phyloP scores from a whole-genome alignment of 768 basidiomycete species.

The Rhodotorula babjevae region DNA sequence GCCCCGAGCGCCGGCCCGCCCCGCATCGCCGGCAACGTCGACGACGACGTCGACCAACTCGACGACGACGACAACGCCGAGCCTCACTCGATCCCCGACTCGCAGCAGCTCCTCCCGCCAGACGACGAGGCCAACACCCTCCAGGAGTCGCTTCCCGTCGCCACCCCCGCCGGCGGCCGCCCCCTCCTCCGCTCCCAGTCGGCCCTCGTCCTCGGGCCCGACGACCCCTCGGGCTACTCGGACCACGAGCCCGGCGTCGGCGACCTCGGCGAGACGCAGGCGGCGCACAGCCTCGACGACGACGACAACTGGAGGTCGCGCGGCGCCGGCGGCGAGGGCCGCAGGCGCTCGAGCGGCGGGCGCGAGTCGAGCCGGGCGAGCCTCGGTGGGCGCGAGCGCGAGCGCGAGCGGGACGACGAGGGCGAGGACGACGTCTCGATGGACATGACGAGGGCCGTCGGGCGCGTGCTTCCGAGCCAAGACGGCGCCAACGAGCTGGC shows the following conservation, averaged over 20 bases:
- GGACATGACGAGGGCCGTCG: constrained; percentile 5
- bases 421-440: constrained; percentile 5
- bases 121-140: background rate
- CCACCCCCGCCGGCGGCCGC: too few species aligned
- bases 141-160: background rate
- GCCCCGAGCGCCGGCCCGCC: background rate
- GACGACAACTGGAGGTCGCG: background rate
- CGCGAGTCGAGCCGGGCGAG: too few species aligned
- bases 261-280: background rate
- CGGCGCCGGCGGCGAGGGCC: too few species aligned
- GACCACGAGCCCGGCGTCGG: background rate
- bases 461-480: background rate
- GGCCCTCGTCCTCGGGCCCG: background rate
- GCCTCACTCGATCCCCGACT: constrained; percentile 5
- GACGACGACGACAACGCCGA: too few species aligned
- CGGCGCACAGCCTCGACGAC: background rate
- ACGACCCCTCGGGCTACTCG: background rate
- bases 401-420: background rate
- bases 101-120: background rate
- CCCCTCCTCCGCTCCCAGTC: background rate
- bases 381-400: too few species aligned
- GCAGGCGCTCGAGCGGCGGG: background rate
- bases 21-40: background rate
- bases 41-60: background rate
- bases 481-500: background rate